phyloP scores from a whole-genome alignment of 345 rosid genomes.

The Arabidopsis arenosa region DNA sequence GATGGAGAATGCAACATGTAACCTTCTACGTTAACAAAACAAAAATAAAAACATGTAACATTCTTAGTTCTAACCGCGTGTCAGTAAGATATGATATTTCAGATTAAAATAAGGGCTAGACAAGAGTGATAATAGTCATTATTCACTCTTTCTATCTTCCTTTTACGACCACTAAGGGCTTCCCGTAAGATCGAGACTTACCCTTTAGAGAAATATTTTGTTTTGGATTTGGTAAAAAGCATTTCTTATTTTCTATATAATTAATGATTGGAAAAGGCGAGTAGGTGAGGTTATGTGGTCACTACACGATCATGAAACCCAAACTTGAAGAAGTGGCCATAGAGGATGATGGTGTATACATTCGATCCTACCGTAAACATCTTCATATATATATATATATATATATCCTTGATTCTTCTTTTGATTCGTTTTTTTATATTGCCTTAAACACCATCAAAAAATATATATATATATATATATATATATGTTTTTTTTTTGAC shows the following conservation, averaged over 20 bases:
- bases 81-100: background rate
- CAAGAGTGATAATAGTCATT: background rate
- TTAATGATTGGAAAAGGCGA: background rate
- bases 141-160: background rate
- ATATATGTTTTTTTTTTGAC: too few species aligned
- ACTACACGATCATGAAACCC: background rate
- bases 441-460: too few species aligned
- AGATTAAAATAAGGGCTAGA: background rate
- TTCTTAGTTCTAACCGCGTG: background rate
- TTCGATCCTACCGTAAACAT: slow-evolving; percentile 9
- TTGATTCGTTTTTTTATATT: too few species aligned
- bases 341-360: background rate
- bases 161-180: background rate
- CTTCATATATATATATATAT: too few species aligned
- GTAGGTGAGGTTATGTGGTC: slow-evolving; percentile 1
- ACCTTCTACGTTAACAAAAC: background rate
- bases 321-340: background rate
- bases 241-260: background rate
- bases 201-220: background rate
- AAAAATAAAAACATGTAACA: too few species aligned
- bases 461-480: too few species aligned
- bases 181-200: background rate
- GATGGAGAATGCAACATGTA: background rate
- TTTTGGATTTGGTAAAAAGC: background rate
- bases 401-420: too few species aligned